Evolutionary conservation across 352 stramenopile species (phyloP).

Genomic region (Globisporangium camurandrum): DNA sequence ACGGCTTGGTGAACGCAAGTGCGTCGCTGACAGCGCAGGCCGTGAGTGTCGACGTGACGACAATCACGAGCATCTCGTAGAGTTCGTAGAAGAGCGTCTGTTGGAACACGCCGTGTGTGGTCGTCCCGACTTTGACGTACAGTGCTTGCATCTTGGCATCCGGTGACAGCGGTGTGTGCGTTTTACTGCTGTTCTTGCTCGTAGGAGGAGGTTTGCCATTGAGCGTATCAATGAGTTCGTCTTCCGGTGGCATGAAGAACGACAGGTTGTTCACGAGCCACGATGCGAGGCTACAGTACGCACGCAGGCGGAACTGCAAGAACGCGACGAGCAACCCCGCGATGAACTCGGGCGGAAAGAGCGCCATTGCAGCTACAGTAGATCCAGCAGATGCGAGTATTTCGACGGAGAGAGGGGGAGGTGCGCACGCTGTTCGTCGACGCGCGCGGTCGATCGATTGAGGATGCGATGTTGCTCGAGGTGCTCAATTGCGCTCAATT

Average conservation of each 20-base stretch:
- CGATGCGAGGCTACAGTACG: constrained; percentile 48
- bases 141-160: constrained; percentile 66
- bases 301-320: constrained; percentile 59
- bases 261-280: constrained; percentile 51
- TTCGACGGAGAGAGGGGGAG: neutral
- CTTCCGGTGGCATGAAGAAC: constrained; percentile 71
- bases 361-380: no score
- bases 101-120: constrained; percentile 47
- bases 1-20: constrained; percentile 25
- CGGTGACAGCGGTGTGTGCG: constrained; percentile 25
- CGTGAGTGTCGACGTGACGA: constrained; percentile 45
- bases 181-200: constrained; percentile 12
- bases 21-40: constrained; percentile 36
- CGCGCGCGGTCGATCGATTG: no score
- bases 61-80: constrained; percentile 75
- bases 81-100: constrained; percentile 80
- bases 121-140: constrained; percentile 64
- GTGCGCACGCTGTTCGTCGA: no score
- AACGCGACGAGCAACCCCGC: constrained; percentile 58
- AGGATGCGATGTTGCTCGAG: no score
- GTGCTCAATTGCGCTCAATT: no score
- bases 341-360: constrained; percentile 75
- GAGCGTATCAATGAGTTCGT: constrained; percentile 61
- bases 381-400: no score
- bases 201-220: constrained; percentile 32